Evolutionary conservation across 176 grass and related monocot genomes (phyloP), one percentile per base, ranked within the genome.

Genomic region (Olyra latifolia): DNA sequence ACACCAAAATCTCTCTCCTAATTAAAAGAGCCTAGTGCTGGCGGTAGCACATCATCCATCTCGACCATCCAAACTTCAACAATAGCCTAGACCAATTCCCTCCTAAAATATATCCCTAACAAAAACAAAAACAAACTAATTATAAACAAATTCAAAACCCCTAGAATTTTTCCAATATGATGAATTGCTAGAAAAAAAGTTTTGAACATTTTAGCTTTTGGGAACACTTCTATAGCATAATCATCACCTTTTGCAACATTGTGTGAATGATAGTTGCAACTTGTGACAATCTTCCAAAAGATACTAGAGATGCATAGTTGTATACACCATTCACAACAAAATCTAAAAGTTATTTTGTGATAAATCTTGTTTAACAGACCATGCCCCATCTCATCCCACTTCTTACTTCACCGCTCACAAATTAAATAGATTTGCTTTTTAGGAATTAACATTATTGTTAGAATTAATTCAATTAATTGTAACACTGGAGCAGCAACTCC

Each of bases 391-490:
- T 3, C 75, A 53, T 66, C 46, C n/a, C n/a, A n/a, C n/a, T 3
- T 35, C 27, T 53, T 23, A 66, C n/a, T 66, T 52, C 12, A 61
- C 20, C 9, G 29, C 15, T 53, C 7, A 79, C 27, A 24, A 64
- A 78, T 46, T 65, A 32, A 78, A 78, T 2, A n/a, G 44, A 38
- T 64, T 35, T 78, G 10, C n/a, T n/a, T n/a, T n/a, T n/a, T n/a
- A n/a, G n/a, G n/a, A n/a, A n/a, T n/a, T n/a, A n/a, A n/a, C n/a
- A n/a, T n/a, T n/a, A n/a, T n/a, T n/a, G n/a, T n/a, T n/a, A n/a
- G n/a, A n/a, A n/a, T n/a, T n/a, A n/a, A n/a, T n/a, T n/a, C n/a
- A n/a, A n/a, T n/a, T n/a, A n/a, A n/a, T n/a, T n/a, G n/a, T n/a
- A n/a, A n/a, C n/a, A n/a, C n/a, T n/a, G n/a, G n/a, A n/a, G n/a